Percentiles rank a stretch among this genome's conserved stretches.
Evolutionary conservation across 176 grass and related monocot genomes (phyloP).

Genomic region (Rhipidocladum racemiflorum): DNA sequence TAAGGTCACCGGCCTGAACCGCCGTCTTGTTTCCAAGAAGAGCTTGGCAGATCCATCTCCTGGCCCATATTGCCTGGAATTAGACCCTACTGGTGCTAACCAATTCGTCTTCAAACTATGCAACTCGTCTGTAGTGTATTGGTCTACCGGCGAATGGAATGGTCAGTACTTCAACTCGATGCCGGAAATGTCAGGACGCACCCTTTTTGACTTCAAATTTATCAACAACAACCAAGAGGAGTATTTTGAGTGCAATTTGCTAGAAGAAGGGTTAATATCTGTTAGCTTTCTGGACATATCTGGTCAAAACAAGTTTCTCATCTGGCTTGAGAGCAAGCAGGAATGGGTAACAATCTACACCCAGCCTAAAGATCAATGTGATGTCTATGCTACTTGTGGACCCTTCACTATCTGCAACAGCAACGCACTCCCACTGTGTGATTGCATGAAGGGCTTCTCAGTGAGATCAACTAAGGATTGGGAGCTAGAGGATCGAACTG

Average conservation of each 20-base stretch:
- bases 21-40: no score
- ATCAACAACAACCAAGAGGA: no score
- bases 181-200: no score
- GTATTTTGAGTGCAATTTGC: background rate
- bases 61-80: no score
- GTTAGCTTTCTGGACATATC: constrained; percentile 15
- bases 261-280: background rate
- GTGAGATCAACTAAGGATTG: constrained; percentile 26
- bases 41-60: no score
- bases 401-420: constrained; percentile 47
- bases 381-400: constrained; percentile 45
- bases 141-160: no score
- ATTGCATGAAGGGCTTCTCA: constrained; percentile 51
- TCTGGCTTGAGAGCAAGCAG: constrained; percentile 29
- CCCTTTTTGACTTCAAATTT: no score
- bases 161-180: no score
- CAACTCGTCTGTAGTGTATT: no score
- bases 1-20: no score
- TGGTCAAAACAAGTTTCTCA: constrained; percentile 17
- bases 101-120: no score
- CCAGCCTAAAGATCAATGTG: constrained; percentile 34
- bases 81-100: no score
- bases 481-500: constrained; percentile 30
- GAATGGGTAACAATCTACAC: constrained; percentile 27
- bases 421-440: background rate